phyloP scores from a whole-genome alignment of 495 filamentous ascomycete genomes.

The Hypomontagnella monticulosa region DNA sequence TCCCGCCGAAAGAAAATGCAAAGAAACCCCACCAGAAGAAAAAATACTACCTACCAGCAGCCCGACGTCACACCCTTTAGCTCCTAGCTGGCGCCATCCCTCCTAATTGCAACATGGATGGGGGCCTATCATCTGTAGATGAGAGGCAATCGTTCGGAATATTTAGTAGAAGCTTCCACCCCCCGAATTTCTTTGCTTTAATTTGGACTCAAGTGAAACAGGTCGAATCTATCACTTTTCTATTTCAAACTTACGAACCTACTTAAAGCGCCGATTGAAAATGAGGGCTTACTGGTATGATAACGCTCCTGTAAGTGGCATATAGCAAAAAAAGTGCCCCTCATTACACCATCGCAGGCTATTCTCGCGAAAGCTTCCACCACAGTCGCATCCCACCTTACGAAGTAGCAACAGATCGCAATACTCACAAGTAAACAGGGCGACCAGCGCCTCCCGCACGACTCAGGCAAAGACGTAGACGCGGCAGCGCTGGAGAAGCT shows the following conservation, averaged over 20 bases:
- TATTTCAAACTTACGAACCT: background rate
- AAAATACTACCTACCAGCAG: background rate
- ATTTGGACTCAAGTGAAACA: constrained; percentile 1
- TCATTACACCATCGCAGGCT: constrained; percentile 28
- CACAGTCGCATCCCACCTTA: background rate
- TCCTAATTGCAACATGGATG: constrained; percentile 9
- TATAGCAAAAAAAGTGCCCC: constrained; percentile 12
- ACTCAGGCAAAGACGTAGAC: constrained; percentile 74
- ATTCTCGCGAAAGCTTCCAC: constrained; percentile 25
- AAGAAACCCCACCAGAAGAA: constrained; percentile 18
- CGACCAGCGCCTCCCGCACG: constrained; percentile 91
- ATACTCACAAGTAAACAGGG: constrained; percentile 62
- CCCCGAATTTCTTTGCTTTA: background rate
- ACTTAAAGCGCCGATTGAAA: constrained; percentile 25
- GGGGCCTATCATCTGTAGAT: background rate
- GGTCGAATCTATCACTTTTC: background rate
- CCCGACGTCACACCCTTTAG: constrained; percentile 34
- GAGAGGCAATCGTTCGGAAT: constrained; percentile 13
- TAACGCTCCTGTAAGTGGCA: constrained; percentile 71
- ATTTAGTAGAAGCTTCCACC: constrained; percentile 28
- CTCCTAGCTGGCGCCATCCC: constrained; percentile 34
- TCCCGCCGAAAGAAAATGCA: constrained; percentile 6
- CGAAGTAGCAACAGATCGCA: background rate
- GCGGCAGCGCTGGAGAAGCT: constrained; percentile 71
- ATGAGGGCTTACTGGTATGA: constrained; percentile 91